Conservation (phyloP, 495 filamentous ascomycete species). For the Choiromyces venosus region DNA sequence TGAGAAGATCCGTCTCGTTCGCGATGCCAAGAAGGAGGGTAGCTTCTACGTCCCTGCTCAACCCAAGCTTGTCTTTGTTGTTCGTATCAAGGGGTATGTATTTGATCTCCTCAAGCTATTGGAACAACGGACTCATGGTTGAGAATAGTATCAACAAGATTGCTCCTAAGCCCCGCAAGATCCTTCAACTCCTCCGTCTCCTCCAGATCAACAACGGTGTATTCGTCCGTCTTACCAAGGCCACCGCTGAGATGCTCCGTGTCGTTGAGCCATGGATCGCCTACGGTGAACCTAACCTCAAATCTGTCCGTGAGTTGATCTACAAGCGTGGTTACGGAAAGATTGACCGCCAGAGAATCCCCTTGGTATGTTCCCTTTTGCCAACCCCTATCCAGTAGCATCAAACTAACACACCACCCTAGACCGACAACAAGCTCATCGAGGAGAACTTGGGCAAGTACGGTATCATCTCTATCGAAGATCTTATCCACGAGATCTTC, state of each 20-base stretch:
- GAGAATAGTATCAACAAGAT: constrained; percentile 97
- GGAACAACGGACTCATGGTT: constrained; percentile 12
- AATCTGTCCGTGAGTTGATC: constrained; percentile 96
- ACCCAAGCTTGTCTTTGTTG: constrained; percentile 93
- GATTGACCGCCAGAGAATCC: constrained; percentile 90
- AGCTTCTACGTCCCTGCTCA: constrained; percentile 90
- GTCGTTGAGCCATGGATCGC: constrained; percentile 96
- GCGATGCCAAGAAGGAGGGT: constrained; percentile 83
- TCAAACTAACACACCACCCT: constrained; percentile 7
- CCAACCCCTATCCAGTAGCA: neutral
- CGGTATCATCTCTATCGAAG: constrained; percentile 99
- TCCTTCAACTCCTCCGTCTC: constrained; percentile 95
- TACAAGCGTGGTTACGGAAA: constrained; percentile 99
- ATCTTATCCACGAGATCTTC: constrained; percentile 98
- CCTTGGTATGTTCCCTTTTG: constrained; percentile 49
- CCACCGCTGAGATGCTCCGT: constrained; percentile 95
- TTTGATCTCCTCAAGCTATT: neutral
- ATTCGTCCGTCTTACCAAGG: constrained; percentile 96
- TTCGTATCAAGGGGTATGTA: constrained; percentile 93
- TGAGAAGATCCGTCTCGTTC: constrained; percentile 90
- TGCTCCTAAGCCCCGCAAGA: constrained; percentile 98
- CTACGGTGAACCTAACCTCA: constrained; percentile 98
- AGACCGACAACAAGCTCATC: constrained; percentile 93
- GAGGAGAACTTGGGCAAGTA: constrained; percentile 94
- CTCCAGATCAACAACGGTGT: constrained; percentile 99